Base-by-base conservation (phyloP, 2,329 filamentous ascomycete species). In the Thielaviopsis musarum region DNA sequence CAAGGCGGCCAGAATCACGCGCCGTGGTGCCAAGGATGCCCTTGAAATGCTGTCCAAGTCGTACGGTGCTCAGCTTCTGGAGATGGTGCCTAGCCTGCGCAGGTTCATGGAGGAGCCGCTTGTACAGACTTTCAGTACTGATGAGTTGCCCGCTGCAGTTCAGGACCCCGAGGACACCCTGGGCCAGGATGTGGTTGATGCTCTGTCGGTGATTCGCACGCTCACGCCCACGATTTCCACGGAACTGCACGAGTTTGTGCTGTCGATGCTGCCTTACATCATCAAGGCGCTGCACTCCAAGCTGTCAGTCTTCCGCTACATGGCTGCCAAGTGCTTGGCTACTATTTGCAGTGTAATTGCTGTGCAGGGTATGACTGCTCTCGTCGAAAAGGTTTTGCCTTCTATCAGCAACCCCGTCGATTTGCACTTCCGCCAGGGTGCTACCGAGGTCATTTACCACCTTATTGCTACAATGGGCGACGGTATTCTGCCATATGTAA, bases 401-500 rank as follows among this genome's bases (percentile, higher is more conserved):
- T 88, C 88, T 1, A 95, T 97, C 70, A 93, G 79, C 73, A 96
- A 96, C 66, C 86, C 89, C 1, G 73, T 94, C 62, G 91, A 98
- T 66, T 79, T 96, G 30, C 85, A 88, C 67, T 87, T 85, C 72
- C 85, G 93, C 48, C 93, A 98, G 73, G 93, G 93, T 63, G 90
- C 89, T 5, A 93, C 95, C 60, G 93, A 98, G 72, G 89, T 84
- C 65, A 87, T 98, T 62, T 98, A 98, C 69, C 93, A 98, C 71
- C 76, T 98, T 61, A 98, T 98, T 64, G 88, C 94, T 62, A 91
- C 96, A 57, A 98, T 98, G 93, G 93, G 95, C 63, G 93, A 97
- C 69, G 81, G 82, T 45, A 98, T 98, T 60, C 73, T 98, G 30
- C 93, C 94, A 2, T 98, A 98, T 67, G 93, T 98, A 63, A 96